Evolutionary conservation across 129 eudicot species (phyloP), one percentile per base, ranked within the genome.

Genomic region (Flaveria ramosissima): DNA sequence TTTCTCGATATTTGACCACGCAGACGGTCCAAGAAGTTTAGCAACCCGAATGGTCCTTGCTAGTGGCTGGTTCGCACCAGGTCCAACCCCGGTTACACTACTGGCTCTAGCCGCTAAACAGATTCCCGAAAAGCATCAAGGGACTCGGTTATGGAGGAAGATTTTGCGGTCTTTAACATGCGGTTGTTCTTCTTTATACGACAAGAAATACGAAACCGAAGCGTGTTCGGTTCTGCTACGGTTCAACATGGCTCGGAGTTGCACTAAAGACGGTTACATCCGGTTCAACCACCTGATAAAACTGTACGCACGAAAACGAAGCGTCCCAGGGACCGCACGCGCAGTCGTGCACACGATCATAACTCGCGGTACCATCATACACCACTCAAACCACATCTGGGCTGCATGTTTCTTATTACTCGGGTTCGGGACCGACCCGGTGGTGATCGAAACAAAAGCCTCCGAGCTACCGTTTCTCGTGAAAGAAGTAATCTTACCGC

Each of bases 61-160:
- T 9, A 89, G 99, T 23, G 96, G 97, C 23, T 95, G 99, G 99
- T 95, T 95, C 68, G 97, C 99, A 20, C 94, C 97, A 0, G 83
- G 94, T 6, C 87, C 96, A 15, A 87, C 88, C 57, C 96, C 97
- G 6, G 82, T 88, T 59, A 42, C 89, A 41, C 81, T 95, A 48
- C 79, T 95, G 76, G 94, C 97, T 43, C 84, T 85, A 13, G 94
- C 97, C 4, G 99, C 92, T 21, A 83, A 88, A 39, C 88, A 83
- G 74, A 82, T 95, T 59, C 97, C 99, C 0, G 97, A 91, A 76
- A 91, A 91, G 71, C 87, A 82, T 68, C 87, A 71, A 5, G 87
- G 83, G 26, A 79, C 86, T 53, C 85, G 88, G 63, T 53, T 91
- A 46, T 95, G 96, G 97, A 77, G 72, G 80, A 95, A 82, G 86